phyloP scores from a whole-genome alignment of 106 monocot species.

The Amphibolis antarctica region DNA sequence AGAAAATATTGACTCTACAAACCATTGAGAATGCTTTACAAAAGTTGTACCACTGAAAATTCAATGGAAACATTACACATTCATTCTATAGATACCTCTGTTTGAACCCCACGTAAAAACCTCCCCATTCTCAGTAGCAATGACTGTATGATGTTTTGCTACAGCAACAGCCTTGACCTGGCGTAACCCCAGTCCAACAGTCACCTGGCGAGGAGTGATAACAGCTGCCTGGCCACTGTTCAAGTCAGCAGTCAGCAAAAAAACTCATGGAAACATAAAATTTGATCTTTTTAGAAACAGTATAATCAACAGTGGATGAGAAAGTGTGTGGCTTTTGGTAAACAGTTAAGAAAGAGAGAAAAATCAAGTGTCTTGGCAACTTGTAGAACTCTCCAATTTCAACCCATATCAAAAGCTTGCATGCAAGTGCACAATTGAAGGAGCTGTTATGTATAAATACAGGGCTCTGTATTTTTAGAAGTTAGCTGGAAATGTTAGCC shows the following conservation, averaged over 20 bases:
- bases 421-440: too few species aligned
- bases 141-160: constrained; percentile 94
- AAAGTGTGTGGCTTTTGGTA: not conserved
- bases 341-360: not conserved
- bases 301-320: constrained; percentile 1
- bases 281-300: not conserved
- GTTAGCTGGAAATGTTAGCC: too few species aligned
- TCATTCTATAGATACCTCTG: constrained; percentile 41
- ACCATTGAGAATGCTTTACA: not conserved
- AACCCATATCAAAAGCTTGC: too few species aligned
- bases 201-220: constrained; percentile 85
- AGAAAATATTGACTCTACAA: not conserved
- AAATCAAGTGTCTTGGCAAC: not conserved
- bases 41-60: not conserved
- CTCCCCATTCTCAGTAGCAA: constrained; percentile 85
- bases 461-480: too few species aligned
- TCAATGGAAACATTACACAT: not conserved
- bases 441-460: too few species aligned
- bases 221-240: constrained; percentile 94
- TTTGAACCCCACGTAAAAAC: constrained; percentile 99
- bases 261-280: not conserved
- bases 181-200: constrained; percentile 50
- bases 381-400: too few species aligned
- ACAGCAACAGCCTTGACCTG: constrained; percentile 70
- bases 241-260: constrained; percentile 8